Percentiles rank a stretch among this genome's conserved stretches.
These are phyloP conservation scores for Mariannaea sp. DNA, from an alignment of 2,329 filamentous ascomycete genomes.

Conservation along the genomic window DNA sequence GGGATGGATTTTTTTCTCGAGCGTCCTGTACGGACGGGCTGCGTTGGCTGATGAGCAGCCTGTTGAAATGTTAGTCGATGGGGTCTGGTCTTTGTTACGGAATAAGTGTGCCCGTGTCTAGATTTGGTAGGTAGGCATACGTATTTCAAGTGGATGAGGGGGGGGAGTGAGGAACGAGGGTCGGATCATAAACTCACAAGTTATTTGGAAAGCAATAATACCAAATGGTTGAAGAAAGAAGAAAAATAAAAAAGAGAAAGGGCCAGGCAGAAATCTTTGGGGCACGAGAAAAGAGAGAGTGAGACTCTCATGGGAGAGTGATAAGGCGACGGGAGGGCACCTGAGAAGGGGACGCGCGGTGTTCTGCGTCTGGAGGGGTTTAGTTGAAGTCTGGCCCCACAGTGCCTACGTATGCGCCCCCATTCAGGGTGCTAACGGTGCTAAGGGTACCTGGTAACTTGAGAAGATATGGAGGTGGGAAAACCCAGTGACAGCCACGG, in stretches of 20 bases:
- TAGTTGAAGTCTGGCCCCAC: background rate
- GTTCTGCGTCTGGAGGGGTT: background rate
- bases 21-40: constrained; percentile 4
- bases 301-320: constrained; percentile 3
- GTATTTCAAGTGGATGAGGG: constrained; percentile 15
- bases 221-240: background rate
- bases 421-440: too few species aligned
- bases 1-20: too few species aligned
- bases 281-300: too few species aligned
- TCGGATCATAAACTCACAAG: constrained; percentile 9
- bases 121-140: constrained; percentile 19
- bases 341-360: constrained; percentile 19
- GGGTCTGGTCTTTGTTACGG: too few species aligned
- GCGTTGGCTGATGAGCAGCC: background rate
- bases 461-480: too few species aligned
- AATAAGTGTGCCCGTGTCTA: too few species aligned
- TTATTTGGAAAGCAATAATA: background rate
- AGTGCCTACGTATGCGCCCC: background rate
- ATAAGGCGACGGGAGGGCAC: constrained; percentile 2
- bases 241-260: constrained; percentile 11
- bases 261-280: too few species aligned
- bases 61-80: background rate
- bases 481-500: too few species aligned
- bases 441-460: too few species aligned
- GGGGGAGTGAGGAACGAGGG: constrained; percentile 11